phyloP scores from a whole-genome alignment of 1,284 basidiomycete genomes.

The Ustilago esculenta region DNA sequence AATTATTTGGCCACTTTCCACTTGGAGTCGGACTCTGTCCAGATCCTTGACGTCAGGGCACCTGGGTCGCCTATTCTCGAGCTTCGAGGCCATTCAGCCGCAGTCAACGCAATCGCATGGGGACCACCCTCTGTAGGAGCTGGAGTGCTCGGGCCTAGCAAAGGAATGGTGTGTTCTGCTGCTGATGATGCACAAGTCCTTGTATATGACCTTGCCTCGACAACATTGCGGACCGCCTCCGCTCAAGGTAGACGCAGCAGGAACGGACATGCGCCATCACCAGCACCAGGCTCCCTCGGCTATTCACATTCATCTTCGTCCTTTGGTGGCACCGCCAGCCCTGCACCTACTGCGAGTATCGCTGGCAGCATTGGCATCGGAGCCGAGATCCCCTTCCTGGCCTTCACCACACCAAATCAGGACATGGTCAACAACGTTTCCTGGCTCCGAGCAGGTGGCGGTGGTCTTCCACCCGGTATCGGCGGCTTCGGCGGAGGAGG shows the following conservation, averaged over 20 bases:
- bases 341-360: slow-evolving; percentile 37
- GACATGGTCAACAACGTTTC: slow-evolving; percentile 66
- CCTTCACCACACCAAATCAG: slow-evolving; percentile 57
- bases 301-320: slow-evolving; percentile 42
- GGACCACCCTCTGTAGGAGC: slow-evolving; percentile 59
- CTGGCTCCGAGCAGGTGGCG: slow-evolving; percentile 56
- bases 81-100: slow-evolving; percentile 61
- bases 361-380: slow-evolving; percentile 53
- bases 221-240: slow-evolving; percentile 62
- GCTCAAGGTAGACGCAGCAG: slow-evolving; percentile 64
- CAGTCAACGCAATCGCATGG: slow-evolving; percentile 65
- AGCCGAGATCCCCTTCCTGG: slow-evolving; percentile 62
- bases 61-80: slow-evolving; percentile 65
- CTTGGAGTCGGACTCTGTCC: slow-evolving; percentile 62
- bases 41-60: slow-evolving; percentile 66
- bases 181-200: slow-evolving; percentile 65
- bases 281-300: slow-evolving; percentile 44
- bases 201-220: slow-evolving; percentile 64
- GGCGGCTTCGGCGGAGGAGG: slow-evolving; percentile 34
- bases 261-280: slow-evolving; percentile 55
- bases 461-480: slow-evolving; percentile 29
- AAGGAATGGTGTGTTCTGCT: slow-evolving; percentile 66
- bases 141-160: slow-evolving; percentile 54
- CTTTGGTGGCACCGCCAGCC: slow-evolving; percentile 42
- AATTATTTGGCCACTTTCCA: slow-evolving; percentile 67